Evolutionary conservation across 1,284 basidiomycete genomes (phyloP).

Genomic region (Blastosporella zonata): DNA sequence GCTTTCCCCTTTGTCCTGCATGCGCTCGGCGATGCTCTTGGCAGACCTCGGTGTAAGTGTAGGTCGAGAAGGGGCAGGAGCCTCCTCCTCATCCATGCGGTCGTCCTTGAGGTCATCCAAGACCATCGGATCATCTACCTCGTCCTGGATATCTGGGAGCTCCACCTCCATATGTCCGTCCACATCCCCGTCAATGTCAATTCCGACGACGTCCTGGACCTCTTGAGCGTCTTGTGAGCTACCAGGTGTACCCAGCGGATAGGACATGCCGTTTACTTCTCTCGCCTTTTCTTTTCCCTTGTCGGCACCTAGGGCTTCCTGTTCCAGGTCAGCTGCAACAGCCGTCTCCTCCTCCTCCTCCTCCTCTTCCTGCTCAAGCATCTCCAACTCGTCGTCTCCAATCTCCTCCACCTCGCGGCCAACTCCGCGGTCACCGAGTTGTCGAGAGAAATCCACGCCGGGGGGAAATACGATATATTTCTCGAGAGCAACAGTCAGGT

Average conservation of each 20-base stretch:
- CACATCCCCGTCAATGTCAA: conserved; percentile 14
- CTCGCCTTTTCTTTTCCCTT: conserved; percentile 24
- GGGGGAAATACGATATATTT: conserved; percentile 68
- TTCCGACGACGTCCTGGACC: conserved; percentile 20
- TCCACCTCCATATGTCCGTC: conserved; percentile 10
- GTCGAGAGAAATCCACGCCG: conserved; percentile 61
- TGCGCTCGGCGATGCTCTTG: conserved; percentile 17
- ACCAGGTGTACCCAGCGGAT: conserved; percentile 23
- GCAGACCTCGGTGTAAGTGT: conserved; percentile 9
- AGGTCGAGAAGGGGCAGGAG: conserved; percentile 6
- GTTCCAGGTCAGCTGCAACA: neutral
- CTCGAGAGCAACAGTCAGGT: conserved; percentile 53
- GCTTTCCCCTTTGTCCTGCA: conserved; percentile 21
- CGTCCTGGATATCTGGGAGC: conserved; percentile 11
- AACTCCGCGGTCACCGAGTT: conserved; percentile 55
- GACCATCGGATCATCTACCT: conserved; percentile 4
- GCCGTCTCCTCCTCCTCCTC: conserved; percentile 20
- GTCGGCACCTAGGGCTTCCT: conserved; percentile 24
- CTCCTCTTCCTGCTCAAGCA: conserved; percentile 24
- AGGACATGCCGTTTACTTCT: conserved; percentile 6
- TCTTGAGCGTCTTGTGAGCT: conserved; percentile 28
- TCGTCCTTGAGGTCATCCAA: conserved; percentile 9
- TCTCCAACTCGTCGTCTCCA: conserved; percentile 25
- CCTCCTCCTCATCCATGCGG: conserved; percentile 10
- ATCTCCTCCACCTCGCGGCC: conserved; percentile 29